Conservation (phyloP, 768 basidiomycete species). For the Boletus reticulatus region DNA sequence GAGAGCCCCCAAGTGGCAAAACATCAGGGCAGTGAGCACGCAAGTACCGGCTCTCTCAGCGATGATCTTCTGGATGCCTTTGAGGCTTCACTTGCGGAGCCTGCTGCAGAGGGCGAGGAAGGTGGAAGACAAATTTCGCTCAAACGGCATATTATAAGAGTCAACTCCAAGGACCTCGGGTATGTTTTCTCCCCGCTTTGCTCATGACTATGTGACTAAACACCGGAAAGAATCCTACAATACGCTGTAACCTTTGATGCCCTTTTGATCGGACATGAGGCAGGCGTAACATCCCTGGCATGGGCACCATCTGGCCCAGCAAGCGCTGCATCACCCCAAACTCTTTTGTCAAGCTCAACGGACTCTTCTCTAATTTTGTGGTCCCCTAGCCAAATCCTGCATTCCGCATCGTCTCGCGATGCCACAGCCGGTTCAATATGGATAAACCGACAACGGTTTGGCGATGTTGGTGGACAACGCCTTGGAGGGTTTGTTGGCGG, state of each 20-base stretch:
- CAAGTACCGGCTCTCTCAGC: constrained; percentile 35
- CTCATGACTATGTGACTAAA: constrained; percentile 14
- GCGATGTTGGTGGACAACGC: constrained; percentile 89
- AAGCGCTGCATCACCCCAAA: constrained; percentile 32
- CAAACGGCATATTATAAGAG: constrained; percentile 76
- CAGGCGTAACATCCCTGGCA: constrained; percentile 81
- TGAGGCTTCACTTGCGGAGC: constrained; percentile 73
- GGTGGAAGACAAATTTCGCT: constrained; percentile 85
- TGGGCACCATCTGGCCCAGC: constrained; percentile 59
- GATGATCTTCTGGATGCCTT: constrained; percentile 88
- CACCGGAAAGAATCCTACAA: constrained; percentile 38
- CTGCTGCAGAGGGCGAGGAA: constrained; percentile 71
- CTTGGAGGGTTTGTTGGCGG: constrained; percentile 92
- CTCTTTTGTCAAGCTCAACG: constrained; percentile 87
- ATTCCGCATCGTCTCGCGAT: constrained; percentile 33
- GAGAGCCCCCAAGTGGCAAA: constrained; percentile 12
- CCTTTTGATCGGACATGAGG: constrained; percentile 94
- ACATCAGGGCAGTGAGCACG: constrained; percentile 9
- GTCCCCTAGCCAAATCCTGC: constrained; percentile 66
- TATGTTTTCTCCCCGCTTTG: constrained; percentile 23
- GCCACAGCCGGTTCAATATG: constrained; percentile 63
- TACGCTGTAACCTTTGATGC: constrained; percentile 91
- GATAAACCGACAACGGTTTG: constrained; percentile 90
- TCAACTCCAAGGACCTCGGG: constrained; percentile 43
- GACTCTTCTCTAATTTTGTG: constrained; percentile 96